phyloP scores from a whole-genome alignment of 2,329 filamentous ascomycete genomes.

The Davidsoniella virescens region DNA sequence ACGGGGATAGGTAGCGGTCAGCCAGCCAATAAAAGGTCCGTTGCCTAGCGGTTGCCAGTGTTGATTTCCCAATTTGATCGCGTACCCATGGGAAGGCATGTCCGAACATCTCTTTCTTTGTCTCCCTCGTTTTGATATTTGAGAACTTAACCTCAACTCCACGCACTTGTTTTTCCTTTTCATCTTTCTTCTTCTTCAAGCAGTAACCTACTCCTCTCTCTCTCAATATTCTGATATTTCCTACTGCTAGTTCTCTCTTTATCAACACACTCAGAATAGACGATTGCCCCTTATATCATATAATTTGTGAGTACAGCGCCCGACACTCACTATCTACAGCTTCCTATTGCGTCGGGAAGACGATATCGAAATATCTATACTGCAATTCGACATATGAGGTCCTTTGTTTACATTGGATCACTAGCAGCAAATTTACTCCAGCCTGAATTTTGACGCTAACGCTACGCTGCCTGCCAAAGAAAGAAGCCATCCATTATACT shows the following conservation, averaged over 20 bases:
- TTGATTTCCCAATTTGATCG: conserved; percentile 23
- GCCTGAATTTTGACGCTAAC: not conserved
- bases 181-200: conserved; percentile 7
- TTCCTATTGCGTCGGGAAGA: not conserved
- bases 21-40: conserved; percentile 28
- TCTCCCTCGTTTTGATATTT: conserved; percentile 11
- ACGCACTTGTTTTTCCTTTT: conserved; percentile 9
- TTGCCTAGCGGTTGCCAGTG: conserved; percentile 42
- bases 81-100: conserved; percentile 13
- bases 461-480: no score
- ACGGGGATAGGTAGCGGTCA: conserved; percentile 3
- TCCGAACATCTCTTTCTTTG: conserved; percentile 13
- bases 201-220: not conserved
- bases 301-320: not conserved
- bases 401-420: not conserved
- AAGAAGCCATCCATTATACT: no score
- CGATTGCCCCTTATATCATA: not conserved
- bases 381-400: no score
- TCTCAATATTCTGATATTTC: not conserved
- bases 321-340: not conserved
- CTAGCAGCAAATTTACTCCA: not conserved
- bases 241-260: conserved; percentile 1
- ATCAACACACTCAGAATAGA: conserved; percentile 2
- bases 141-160: conserved; percentile 11
- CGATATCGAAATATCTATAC: no score